Percentiles rank a stretch among this genome's conserved stretches.
Evolutionary conservation across 2,329 filamentous ascomycete genomes (phyloP).

Genomic region (Beauveria sp.): DNA sequence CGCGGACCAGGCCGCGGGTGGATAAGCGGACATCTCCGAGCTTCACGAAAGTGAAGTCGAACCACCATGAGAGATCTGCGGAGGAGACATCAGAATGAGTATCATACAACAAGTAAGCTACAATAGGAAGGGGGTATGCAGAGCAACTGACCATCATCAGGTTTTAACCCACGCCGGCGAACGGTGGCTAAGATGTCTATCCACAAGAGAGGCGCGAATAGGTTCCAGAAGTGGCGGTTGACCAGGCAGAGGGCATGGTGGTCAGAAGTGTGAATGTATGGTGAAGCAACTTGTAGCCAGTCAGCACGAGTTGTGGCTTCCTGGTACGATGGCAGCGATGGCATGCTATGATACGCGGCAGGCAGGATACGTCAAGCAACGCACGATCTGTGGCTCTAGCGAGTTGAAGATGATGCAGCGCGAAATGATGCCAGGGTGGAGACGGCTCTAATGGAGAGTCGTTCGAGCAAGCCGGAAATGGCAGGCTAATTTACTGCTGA

Average conservation of each 20-base stretch:
- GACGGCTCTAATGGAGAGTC: background rate
- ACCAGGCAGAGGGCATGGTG: constrained; percentile 43
- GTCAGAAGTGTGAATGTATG: constrained; percentile 34
- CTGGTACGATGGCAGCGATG: constrained; percentile 43
- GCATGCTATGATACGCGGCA: constrained; percentile 17
- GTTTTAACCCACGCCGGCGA: constrained; percentile 32
- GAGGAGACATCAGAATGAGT: background rate
- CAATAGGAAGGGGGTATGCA: background rate
- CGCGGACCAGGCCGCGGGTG: constrained; percentile 37
- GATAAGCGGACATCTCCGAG: constrained; percentile 25
- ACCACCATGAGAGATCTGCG: constrained; percentile 43
- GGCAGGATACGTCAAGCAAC: background rate
- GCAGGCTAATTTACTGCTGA: background rate
- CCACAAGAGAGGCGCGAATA: constrained; percentile 48
- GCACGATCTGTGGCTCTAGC: background rate
- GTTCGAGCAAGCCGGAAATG: background rate
- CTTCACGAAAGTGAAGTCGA: constrained; percentile 36
- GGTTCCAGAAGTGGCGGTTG: constrained; percentile 35
- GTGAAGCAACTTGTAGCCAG: constrained; percentile 42
- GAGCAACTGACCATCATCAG: constrained; percentile 34
- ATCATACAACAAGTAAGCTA: background rate
- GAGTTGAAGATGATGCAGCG: background rate
- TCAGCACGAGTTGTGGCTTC: constrained; percentile 39
- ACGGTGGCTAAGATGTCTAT: constrained; percentile 37
- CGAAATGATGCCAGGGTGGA: background rate